phyloP scores from a whole-genome alignment of 208 protist species.

The Leishmania major region DNA sequence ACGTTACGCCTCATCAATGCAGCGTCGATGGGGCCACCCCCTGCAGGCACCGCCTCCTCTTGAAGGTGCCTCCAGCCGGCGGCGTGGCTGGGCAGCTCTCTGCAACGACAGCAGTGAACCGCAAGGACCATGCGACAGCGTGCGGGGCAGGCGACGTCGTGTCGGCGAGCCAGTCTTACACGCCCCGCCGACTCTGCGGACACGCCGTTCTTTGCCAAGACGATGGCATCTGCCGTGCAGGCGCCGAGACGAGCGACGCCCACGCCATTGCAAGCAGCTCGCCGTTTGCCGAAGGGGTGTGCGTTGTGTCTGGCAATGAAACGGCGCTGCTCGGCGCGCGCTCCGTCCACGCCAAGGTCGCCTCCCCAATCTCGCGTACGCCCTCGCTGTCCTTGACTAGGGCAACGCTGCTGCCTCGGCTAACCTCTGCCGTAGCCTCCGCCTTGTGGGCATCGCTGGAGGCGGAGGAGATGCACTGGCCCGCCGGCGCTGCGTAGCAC shows the following conservation, averaged over 20 bases:
- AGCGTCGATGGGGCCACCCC: neutral
- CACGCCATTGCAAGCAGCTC: neutral
- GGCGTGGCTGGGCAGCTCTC: neutral
- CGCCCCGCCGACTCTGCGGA: constrained; percentile 14
- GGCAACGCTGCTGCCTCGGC: neutral
- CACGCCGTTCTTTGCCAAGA: constrained; percentile 20
- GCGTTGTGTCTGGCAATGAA: constrained; percentile 11
- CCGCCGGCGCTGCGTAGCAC: neutral
- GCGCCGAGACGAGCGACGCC: neutral
- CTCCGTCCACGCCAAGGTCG: neutral
- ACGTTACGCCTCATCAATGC: neutral
- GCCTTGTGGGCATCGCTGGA: constrained; percentile 27
- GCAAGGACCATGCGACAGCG: neutral
- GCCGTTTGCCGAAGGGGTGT: neutral
- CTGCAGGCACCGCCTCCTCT: neutral
- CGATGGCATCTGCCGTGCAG: neutral
- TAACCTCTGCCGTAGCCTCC: constrained; percentile 14
- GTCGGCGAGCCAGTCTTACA: too few relatives aligned
- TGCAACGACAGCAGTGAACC: neutral
- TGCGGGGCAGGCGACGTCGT: neutral
- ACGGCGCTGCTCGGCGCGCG: neutral
- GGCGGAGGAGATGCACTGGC: constrained; percentile 16
- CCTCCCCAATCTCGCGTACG: neutral
- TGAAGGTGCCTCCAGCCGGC: neutral
- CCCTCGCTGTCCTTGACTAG: neutral